Conservation (phyloP, 2,329 filamentous ascomycete genomes). For the Knufia fluminis region DNA sequence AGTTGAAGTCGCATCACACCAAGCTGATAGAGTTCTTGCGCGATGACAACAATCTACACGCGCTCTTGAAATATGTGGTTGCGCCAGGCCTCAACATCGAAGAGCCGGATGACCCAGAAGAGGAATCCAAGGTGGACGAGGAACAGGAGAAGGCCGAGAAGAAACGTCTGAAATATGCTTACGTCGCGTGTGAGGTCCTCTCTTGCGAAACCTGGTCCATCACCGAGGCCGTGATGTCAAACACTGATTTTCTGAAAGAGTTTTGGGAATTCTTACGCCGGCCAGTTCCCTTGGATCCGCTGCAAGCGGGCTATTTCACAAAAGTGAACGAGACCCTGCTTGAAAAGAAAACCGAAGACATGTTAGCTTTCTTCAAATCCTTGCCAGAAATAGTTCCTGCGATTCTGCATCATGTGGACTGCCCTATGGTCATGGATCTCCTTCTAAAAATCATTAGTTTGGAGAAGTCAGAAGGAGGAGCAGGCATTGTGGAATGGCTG, state of each 20-base stretch:
- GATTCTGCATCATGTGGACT: slow-evolving; percentile 89
- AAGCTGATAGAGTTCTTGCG: slow-evolving; percentile 95
- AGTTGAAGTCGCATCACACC: slow-evolving; percentile 95
- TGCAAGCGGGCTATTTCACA: slow-evolving; percentile 95
- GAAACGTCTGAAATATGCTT: slow-evolving; percentile 86
- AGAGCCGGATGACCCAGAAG: slow-evolving; percentile 31
- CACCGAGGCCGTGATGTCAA: slow-evolving; percentile 82
- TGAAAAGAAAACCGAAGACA: slow-evolving; percentile 96
- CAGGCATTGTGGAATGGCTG: slow-evolving; percentile 94
- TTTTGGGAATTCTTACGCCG: slow-evolving; percentile 89
- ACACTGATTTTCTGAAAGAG: slow-evolving; percentile 63
- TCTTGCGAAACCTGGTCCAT: slow-evolving; percentile 97
- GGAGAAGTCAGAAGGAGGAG: slow-evolving; percentile 82
- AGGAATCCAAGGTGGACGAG: slow-evolving; percentile 28
- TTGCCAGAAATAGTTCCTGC: slow-evolving; percentile 72
- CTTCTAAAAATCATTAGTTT: slow-evolving; percentile 93
- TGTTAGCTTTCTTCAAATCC: slow-evolving; percentile 81
- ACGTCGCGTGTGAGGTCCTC: slow-evolving; percentile 83
- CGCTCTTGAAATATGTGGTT: slow-evolving; percentile 82
- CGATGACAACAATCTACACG: slow-evolving; percentile 74
- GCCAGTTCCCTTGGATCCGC: slow-evolving; percentile 75
- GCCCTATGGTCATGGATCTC: slow-evolving; percentile 96
- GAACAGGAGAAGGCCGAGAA: slow-evolving; percentile 67
- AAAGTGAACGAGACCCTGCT: slow-evolving; percentile 98
- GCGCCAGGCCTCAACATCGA: slow-evolving; percentile 54